Base-by-base conservation (phyloP, 2,329 filamentous ascomycete genomes). In the Cryphonectria nitschkei region DNA sequence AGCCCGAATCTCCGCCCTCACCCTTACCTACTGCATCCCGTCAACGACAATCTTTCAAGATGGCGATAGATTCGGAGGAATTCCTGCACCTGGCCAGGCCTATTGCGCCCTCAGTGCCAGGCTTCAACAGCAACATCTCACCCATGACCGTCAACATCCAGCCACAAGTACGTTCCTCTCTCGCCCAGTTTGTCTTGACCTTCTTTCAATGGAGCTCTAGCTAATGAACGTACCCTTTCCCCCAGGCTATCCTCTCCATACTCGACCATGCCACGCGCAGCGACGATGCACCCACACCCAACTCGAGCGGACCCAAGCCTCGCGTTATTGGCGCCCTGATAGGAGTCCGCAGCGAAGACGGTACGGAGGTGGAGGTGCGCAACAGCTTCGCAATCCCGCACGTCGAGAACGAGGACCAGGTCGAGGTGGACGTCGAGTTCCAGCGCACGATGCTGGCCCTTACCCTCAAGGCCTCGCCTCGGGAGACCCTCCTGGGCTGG, bases 401-500 rank as follows among this genome's bases (percentile, higher is more conserved):
- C 86, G 98, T 95, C 76, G 96, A 99, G 85, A 97, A 95, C 76
- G 93, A 95, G 81, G 96, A 99, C 83, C 96, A 99, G 84, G 96
- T 99, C 78, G 96, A 99, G 84, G 96, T 99, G 75, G 96, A 99
- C 81, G 97, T 99, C 88, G 96, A 99, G 84, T 99, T 98, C 84
- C 96, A 99, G 85, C 98, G 98, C 89, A 95, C 95, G 83, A 99
- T 99, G 96, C 91, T 98, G 71, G 92, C 93, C 72, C 87, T 99
- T 77, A 95, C 97, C 81, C 90, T 98, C 76, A 95, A 95, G 84
- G 95, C 95, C 70, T 93, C 94, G 82, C 96, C 96, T 66, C 93
- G 94, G 83, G 96, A 99, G 84, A 90, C 94, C 68, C 89, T 99
- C 71, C 92, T 99, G 73, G 96, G 96, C 79, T 99, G 96, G 96